Evolutionary conservation across 345 rosid species (phyloP).

Genomic region (Populus nigra): DNA sequence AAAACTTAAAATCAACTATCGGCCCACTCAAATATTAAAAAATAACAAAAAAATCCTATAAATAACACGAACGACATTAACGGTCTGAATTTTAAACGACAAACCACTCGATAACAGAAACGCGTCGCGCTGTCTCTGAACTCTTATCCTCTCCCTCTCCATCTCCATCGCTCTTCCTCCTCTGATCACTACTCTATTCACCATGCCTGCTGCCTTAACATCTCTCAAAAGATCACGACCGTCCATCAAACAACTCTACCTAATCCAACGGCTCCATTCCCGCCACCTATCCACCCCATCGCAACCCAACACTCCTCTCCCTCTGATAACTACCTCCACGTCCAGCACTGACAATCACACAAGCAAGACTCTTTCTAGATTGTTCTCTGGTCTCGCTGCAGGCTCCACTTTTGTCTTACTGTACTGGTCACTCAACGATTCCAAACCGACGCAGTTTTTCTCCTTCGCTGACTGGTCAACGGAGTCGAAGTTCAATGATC

Average conservation of each 20-base stretch:
- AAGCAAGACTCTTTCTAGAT: slow-evolving; percentile 30
- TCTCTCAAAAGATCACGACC: slow-evolving; percentile 40
- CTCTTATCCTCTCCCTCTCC: no score
- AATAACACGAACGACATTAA: no score
- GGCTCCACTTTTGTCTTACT: slow-evolving; percentile 65
- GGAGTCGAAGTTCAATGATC: slow-evolving; percentile 29
- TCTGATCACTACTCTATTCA: background rate
- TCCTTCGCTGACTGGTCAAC: slow-evolving; percentile 52
- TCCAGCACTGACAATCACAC: background rate
- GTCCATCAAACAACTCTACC: slow-evolving; percentile 32
- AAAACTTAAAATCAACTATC: no score
- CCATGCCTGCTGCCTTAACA: slow-evolving; percentile 39
- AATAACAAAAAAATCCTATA: no score
- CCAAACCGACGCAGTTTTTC: slow-evolving; percentile 30
- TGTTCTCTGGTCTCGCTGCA: slow-evolving; percentile 49
- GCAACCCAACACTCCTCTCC: slow-evolving; percentile 29
- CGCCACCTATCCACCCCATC: slow-evolving; percentile 37
- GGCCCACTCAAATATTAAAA: no score
- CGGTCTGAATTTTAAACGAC: no score
- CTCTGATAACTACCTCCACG: slow-evolving; percentile 22
- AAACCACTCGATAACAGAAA: no score
- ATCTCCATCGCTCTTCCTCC: background rate
- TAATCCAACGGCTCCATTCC: slow-evolving; percentile 45
- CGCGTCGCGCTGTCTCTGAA: no score
- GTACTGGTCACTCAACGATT: slow-evolving; percentile 40